Percentiles rank a stretch among this genome's conserved stretches.
Evolutionary conservation across 176 grass and related monocot species (phyloP).

Genomic region (Oryza rufipogon): DNA sequence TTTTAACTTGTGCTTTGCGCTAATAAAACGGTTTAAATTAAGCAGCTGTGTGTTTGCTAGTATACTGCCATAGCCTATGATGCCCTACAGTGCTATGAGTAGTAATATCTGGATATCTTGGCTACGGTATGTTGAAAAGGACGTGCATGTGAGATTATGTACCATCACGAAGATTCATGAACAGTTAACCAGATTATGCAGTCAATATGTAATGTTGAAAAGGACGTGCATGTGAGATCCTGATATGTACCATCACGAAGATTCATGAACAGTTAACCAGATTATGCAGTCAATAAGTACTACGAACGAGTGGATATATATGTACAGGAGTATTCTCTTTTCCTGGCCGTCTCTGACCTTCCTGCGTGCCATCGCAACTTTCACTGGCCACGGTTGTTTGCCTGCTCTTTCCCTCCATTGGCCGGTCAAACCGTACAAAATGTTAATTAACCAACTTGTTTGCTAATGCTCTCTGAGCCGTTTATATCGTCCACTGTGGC

Average conservation of each 20-base stretch:
- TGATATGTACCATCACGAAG: background rate
- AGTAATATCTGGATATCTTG: background rate
- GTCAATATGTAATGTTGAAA: background rate
- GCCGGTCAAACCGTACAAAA: constrained; percentile 20
- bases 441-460: background rate
- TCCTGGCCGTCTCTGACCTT: constrained; percentile 3
- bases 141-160: background rate
- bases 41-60: no score
- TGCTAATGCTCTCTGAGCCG: constrained; percentile 3
- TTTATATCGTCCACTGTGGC: background rate
- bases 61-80: no score
- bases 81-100: no score
- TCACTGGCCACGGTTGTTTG: background rate
- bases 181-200: background rate
- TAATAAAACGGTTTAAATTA: no score
- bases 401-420: background rate
- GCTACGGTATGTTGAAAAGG: background rate
- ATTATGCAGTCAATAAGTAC: background rate
- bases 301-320: background rate
- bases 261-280: background rate
- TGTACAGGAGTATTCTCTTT: background rate
- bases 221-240: background rate
- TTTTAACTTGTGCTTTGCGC: no score
- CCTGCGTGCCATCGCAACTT: background rate
- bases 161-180: background rate